Base-by-base conservation (phyloP, 768 basidiomycete genomes). In the Clitopilus hobsonii region DNA sequence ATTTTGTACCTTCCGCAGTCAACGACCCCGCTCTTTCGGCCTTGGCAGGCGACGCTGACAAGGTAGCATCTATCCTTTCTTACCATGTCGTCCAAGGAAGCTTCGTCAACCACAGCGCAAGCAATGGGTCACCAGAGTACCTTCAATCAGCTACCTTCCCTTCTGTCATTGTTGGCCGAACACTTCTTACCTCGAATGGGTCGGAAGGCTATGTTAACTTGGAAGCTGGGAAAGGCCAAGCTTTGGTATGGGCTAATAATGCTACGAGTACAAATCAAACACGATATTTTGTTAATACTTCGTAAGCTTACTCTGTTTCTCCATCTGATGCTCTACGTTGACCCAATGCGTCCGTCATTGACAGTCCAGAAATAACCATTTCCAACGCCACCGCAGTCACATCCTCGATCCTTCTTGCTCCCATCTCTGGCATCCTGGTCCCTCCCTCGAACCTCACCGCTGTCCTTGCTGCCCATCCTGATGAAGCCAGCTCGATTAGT, bases 121-220 rank as follows among this genome's bases (percentile, higher is more conserved):
- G 4, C 32, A 36, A 36, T 11, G 32, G 32, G 13, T 36, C 32
- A 11, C 8, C 32, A 11, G 32, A 36, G n/a, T 11, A 36, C 32
- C 71, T 75, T 3, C 56, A 68, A 7, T 71, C 75, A 16, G 67
- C 70, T 8, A 65, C 68, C 14, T 79, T 69, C 55, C 85, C 87
- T 1, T 81, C 80, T 60, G 73, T 76, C 57, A 88, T 86, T 0
- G 67, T 91, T 53, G 85, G 83, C 1, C 78, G 84, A 36, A 85
- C 88, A 0, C 69, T 85, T 16, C 74, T 89, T 45, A 36, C 32
- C 3, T 78, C 77, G 38, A 74, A 79, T 29, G 32, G 32, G 4
- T 36, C 32, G 4, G 60, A 76, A 0, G 55, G 69, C 0, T 65
- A 77, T 26, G 80, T 85, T 6, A 65, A 62, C 20, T 78, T 89